phyloP scores from a whole-genome alignment of 2,329 filamentous ascomycete genomes.

The Colletotrichum viniferum region DNA sequence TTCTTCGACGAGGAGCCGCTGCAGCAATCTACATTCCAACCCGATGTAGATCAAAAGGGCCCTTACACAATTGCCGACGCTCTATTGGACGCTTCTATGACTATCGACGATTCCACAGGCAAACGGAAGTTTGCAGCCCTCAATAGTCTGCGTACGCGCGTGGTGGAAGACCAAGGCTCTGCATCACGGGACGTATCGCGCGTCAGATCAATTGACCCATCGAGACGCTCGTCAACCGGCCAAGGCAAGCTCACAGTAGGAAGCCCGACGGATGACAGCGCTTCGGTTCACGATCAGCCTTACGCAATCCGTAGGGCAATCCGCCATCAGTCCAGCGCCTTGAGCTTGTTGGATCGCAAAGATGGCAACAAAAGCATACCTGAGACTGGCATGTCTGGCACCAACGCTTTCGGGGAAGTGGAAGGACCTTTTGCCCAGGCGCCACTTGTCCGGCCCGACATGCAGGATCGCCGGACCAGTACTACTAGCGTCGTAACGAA shows the following conservation, averaged over 20 bases:
- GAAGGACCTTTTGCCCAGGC: constrained; percentile 58
- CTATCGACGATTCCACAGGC: constrained; percentile 72
- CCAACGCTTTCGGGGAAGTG: constrained; percentile 65
- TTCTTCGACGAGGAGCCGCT: constrained; percentile 83
- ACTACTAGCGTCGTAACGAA: constrained; percentile 25
- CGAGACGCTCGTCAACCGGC: constrained; percentile 36
- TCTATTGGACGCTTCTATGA: constrained; percentile 87
- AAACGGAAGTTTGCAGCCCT: constrained; percentile 55
- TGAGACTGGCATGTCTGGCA: constrained; percentile 63
- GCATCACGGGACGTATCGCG: constrained; percentile 30
- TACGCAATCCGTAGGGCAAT: constrained; percentile 51
- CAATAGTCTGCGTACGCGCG: constrained; percentile 39
- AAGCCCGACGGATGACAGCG: constrained; percentile 36
- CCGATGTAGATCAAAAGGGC: constrained; percentile 41
- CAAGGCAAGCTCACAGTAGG: constrained; percentile 27
- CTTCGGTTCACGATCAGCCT: constrained; percentile 42
- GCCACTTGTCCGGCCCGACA: constrained; percentile 33
- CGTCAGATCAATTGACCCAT: constrained; percentile 40
- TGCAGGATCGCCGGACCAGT: constrained; percentile 28
- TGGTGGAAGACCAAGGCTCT: constrained; percentile 26
- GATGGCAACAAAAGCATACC: constrained; percentile 62
- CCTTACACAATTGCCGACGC: constrained; percentile 89
- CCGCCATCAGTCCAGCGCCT: constrained; percentile 63
- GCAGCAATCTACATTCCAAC: constrained; percentile 39
- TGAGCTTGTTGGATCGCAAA: constrained; percentile 63